These are phyloP conservation scores for Ehretia macrophylla DNA, from an alignment of 257 asterid species.

Conservation along the genomic window DNA sequence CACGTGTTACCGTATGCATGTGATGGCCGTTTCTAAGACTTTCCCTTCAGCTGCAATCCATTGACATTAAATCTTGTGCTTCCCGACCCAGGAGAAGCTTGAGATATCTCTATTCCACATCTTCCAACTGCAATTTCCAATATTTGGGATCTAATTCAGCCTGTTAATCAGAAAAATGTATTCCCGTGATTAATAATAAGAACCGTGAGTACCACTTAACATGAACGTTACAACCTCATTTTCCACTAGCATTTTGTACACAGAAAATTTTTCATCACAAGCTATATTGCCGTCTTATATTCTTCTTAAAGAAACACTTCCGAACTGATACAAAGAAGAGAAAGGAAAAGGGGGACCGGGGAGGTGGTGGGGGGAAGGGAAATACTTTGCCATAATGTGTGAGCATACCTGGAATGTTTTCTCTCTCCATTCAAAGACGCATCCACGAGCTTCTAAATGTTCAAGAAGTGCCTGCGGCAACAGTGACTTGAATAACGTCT, in stretches of 20 bases:
- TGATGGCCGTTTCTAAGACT: too few relatives aligned
- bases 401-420: conserved; percentile 55
- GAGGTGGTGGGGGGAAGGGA: too few relatives aligned
- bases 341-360: too few relatives aligned
- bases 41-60: not conserved
- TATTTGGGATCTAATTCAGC: conserved; percentile 70
- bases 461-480: conserved; percentile 49
- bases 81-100: not conserved
- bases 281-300: too few relatives aligned
- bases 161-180: conserved; percentile 29
- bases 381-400: too few relatives aligned
- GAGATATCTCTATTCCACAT: conserved; percentile 23
- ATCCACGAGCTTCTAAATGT: conserved; percentile 81
- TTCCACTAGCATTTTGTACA: too few relatives aligned
- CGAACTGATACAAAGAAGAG: too few relatives aligned
- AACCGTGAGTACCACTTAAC: too few relatives aligned
- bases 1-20: too few relatives aligned
- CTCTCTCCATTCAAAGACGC: conserved; percentile 68
- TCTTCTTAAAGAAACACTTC: too few relatives aligned
- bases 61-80: not conserved
- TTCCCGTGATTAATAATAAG: not conserved
- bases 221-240: too few relatives aligned
- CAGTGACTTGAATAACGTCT: conserved; percentile 46
- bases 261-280: too few relatives aligned
- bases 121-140: conserved; percentile 61